Base-by-base conservation (phyloP, 2,329 filamentous ascomycete genomes). In the Cordyceps pruinosa region DNA sequence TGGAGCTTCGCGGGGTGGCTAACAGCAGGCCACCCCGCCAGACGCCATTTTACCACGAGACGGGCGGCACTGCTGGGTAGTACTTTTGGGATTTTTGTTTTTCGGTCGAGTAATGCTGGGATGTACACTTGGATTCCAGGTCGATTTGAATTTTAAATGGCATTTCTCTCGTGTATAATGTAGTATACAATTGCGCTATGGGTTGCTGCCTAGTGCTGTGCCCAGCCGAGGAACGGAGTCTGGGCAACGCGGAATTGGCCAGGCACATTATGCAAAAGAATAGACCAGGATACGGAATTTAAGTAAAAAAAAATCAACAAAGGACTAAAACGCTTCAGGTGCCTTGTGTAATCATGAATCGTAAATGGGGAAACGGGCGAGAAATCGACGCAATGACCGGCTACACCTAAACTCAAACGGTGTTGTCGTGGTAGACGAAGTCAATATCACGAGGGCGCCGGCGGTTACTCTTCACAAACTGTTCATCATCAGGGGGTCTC, bases 371-470 rank as follows among this genome's bases (percentile, higher is more conserved):
- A n/a, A 21, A n/a, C 8, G 19, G 9, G 12, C 21, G 41, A 26
- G 30, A 23, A 26, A 13, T 35, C 2, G 32, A 28, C 9, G 32
- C 7, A 13, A 23, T 34, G 17, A 30, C n/a, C 21, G 26, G 8
- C 15, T 10, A 25, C 15, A 28, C 37, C 19, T 5, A 4, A n/a
- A 17, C 8, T 50, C 67, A 89, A 62, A 92, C 87, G 48, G 82
- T 86, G 67, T 91, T 89, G 70, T 99, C 94, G 69, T 99, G 90
- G 69, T 96, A 99, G 63, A 90, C 84, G 69, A 97, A 99, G 65
- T 88, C 86, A 61, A 99, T 96, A 72, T 99, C 92, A 64, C 87
- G 82, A 46, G 93, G 90, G 39, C 93, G 80, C 62, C 86, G 81
- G 26, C 83, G 84, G 68, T 97, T 96, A 60, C 83, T 84, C 56